phyloP scores from a whole-genome alignment of 2,329 filamentous ascomycete genomes.

The Byssoonygena ceratinophila region DNA sequence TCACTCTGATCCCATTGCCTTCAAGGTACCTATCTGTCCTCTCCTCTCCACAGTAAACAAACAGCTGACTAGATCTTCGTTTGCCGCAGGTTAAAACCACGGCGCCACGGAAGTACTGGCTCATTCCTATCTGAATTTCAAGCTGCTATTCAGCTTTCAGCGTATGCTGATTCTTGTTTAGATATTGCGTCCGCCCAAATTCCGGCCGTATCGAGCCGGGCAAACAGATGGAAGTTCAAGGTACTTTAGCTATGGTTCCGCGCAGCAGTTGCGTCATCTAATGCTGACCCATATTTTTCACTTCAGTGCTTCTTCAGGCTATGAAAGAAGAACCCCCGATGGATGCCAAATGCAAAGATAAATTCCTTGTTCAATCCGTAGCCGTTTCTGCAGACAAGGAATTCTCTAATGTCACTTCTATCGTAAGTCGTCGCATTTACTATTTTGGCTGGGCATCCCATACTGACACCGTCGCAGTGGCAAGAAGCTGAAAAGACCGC shows the following conservation, averaged over 20 bases:
- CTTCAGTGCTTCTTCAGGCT: conserved; percentile 77
- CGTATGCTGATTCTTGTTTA: conserved; percentile 34
- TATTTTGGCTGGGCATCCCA: not conserved
- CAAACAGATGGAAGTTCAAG: conserved; percentile 81
- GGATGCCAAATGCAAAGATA: conserved; percentile 88
- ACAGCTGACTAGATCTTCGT: conserved; percentile 21
- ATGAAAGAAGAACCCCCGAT: conserved; percentile 89
- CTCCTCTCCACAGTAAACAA: not conserved
- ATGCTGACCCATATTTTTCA: not conserved
- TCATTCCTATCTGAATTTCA: conserved; percentile 9
- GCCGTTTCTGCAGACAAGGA: conserved; percentile 74
- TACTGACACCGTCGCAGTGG: conserved; percentile 51
- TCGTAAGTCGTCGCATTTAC: conserved; percentile 47
- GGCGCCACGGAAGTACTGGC: conserved; percentile 86
- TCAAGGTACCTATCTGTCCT: conserved; percentile 43
- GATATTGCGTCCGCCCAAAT: conserved; percentile 96
- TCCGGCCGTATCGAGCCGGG: conserved; percentile 90
- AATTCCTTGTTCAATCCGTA: conserved; percentile 93
- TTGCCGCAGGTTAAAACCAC: conserved; percentile 82
- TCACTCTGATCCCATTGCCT: conserved; percentile 49
- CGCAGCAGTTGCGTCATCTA: not conserved
- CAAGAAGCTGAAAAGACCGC: conserved; percentile 59
- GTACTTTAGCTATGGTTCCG: conserved; percentile 42
- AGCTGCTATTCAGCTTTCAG: not conserved
- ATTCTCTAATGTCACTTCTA: conserved; percentile 64